Evolutionary conservation across 2,329 filamentous ascomycete genomes (phyloP).

Genomic region (Xylaria sp.): DNA sequence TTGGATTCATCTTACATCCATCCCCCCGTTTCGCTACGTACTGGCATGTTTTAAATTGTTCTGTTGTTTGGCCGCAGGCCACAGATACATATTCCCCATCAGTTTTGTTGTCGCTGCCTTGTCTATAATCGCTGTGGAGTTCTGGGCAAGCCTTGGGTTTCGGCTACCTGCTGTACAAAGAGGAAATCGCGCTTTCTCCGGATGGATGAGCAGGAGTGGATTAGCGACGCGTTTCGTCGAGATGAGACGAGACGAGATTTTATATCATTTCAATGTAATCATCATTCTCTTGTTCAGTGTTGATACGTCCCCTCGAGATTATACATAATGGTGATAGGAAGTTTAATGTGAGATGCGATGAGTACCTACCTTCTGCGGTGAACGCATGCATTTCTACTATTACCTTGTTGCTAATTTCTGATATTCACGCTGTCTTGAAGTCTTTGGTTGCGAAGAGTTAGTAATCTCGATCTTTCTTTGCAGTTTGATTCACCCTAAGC

Average conservation of each 20-base stretch:
- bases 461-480: not conserved
- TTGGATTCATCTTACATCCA: not conserved
- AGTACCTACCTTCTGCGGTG: not conserved
- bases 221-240: conserved; percentile 17
- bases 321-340: not conserved
- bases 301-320: not conserved
- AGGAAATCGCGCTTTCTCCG: conserved; percentile 1
- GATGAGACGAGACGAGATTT: conserved; percentile 15
- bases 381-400: too few relatives aligned
- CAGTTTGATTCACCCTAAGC: not conserved
- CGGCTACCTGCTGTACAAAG: conserved; percentile 18
- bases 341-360: not conserved
- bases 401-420: not conserved
- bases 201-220: conserved; percentile 12
- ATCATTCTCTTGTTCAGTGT: conserved; percentile 15
- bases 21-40: conserved; percentile 2
- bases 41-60: conserved; percentile 23
- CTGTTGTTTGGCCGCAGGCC: conserved; percentile 4
- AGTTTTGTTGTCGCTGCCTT: conserved; percentile 1
- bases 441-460: not conserved
- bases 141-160: conserved; percentile 3
- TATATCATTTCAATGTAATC: conserved; percentile 27
- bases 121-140: conserved; percentile 12
- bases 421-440: not conserved
- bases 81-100: not conserved